These are phyloP conservation scores for Cladosporium austrohemisphaericum DNA, from an alignment of 2,329 filamentous ascomycete species.

Conservation along the genomic window DNA sequence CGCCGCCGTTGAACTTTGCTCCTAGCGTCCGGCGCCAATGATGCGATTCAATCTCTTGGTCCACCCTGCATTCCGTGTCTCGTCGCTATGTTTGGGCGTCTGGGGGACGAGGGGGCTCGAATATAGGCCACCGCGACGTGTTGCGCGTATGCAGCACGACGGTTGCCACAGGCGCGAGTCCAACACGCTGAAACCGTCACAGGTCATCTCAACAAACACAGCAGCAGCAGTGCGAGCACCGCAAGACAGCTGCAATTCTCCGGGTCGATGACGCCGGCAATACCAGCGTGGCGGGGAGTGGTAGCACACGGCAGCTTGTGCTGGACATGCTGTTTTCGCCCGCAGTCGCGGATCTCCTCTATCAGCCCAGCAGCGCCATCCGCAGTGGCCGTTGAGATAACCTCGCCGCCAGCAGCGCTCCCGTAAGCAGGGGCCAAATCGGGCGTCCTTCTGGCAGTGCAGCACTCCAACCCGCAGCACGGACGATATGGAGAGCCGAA, in stretches of 20 bases:
- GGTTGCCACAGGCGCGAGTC: slow-evolving; percentile 7
- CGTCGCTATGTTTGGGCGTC: slow-evolving; percentile 14
- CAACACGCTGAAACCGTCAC: slow-evolving; percentile 1
- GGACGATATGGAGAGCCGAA: slow-evolving; percentile 29
- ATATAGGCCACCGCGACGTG: not conserved
- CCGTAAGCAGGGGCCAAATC: slow-evolving; percentile 16
- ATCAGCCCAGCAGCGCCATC: slow-evolving; percentile 10
- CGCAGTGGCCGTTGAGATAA: slow-evolving; percentile 6
- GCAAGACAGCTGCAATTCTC: not conserved
- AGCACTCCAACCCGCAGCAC: slow-evolving; percentile 15
- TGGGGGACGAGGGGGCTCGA: slow-evolving; percentile 4
- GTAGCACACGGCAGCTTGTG: not conserved
- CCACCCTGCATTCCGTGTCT: slow-evolving; percentile 14
- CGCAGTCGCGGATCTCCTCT: slow-evolving; percentile 8
- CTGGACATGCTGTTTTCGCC: slow-evolving; percentile 12
- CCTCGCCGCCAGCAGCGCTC: slow-evolving; percentile 14
- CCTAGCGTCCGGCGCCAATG: slow-evolving; percentile 7
- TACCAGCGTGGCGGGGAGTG: slow-evolving; percentile 8
- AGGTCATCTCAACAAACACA: slow-evolving; percentile 12
- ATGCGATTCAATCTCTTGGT: slow-evolving; percentile 13
- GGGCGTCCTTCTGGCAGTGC: slow-evolving; percentile 12
- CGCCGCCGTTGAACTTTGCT: slow-evolving; percentile 6
- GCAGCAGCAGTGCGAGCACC: not conserved
- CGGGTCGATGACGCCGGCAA: slow-evolving; percentile 14
- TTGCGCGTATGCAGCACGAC: not conserved